Base-by-base conservation (phyloP, 768 basidiomycete species). In the Trametes cinnabarina region DNA sequence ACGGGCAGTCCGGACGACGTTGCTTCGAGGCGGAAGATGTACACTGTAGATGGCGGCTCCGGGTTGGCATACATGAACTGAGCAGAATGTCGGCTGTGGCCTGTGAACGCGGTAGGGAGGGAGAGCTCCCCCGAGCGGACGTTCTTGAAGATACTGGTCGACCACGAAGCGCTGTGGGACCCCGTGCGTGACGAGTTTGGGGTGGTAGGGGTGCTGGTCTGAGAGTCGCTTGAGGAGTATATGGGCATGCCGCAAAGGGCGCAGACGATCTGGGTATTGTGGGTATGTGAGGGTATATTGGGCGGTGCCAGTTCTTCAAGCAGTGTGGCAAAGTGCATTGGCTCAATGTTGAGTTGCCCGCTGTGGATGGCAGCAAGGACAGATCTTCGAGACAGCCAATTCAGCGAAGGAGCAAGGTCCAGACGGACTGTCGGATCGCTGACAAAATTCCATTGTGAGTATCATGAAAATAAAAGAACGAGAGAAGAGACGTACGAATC, bases 391-490 rank as follows among this genome's bases (percentile, higher is more conserved):
- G 90, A 88, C n/a, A 98, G 79, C 91, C 92, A 98, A 66, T 92
- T 94, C 32, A 99, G 76, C 12, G 94, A 91, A 0, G 95, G 92
- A 0, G 97, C 94, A n/a, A 91, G 76, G 68, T 98, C 97, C 17
- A 99, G 81, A 9, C 97, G 87, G 28, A 97, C 77, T 0, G 94
- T 92, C 0, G 96, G 92, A 65, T 99, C 96, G 22, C 94, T 93
- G 70, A 4, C 30, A 32, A 12, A 57, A 51, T 37, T 2, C n/a
- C 42, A 40, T 44, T 22, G 20, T 58, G 5, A 58, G 52, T 20
- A 32, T 5, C 7, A 25, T 22, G 14, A 1, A 2, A 9, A 60
- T 46, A 47, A 56, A 23, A 32, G 3, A n/a, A 34, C 42, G 28
- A 50, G n/a, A 52, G n/a, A 34, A 35, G n/a, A 28, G 12, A 87